Conservation (phyloP, 1,284 basidiomycete species). For the Rhodotorula sp. region DNA sequence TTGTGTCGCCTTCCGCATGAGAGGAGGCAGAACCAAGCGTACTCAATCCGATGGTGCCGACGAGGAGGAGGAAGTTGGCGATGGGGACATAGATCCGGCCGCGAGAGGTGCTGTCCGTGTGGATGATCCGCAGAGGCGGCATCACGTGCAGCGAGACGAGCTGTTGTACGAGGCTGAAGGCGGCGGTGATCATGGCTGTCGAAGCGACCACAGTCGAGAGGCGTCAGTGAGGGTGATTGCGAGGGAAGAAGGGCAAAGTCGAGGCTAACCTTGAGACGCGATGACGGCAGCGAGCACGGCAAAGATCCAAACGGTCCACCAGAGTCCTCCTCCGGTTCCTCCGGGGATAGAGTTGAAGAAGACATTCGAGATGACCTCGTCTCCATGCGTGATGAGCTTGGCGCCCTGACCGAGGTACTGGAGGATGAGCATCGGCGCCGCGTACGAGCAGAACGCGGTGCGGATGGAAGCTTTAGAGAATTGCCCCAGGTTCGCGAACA, state of each 20-base stretch:
- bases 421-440: conserved; percentile 63
- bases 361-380: conserved; percentile 57
- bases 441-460: conserved; percentile 57
- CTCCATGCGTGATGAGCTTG: conserved; percentile 58
- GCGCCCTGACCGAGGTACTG: conserved; percentile 68
- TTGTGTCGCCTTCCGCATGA: too few species aligned
- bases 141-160: conserved; percentile 27
- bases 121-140: conserved; percentile 51
- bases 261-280: conserved; percentile 30
- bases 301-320: conserved; percentile 62
- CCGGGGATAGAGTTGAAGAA: conserved; percentile 68
- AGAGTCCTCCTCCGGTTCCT: conserved; percentile 41
- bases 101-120: conserved; percentile 62
- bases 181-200: conserved; percentile 68
- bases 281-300: conserved; percentile 63
- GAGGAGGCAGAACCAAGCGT: background rate
- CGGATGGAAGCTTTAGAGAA: conserved; percentile 62
- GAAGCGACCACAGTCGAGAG: conserved; percentile 48
- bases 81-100: conserved; percentile 63
- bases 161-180: conserved; percentile 57
- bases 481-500: conserved; percentile 65
- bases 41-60: conserved; percentile 57
- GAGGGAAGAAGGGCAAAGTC: background rate
- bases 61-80: conserved; percentile 61
- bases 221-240: conserved; percentile 47